Conservation (phyloP, 2,329 filamentous ascomycete species). For the Fusarium foetens region DNA sequence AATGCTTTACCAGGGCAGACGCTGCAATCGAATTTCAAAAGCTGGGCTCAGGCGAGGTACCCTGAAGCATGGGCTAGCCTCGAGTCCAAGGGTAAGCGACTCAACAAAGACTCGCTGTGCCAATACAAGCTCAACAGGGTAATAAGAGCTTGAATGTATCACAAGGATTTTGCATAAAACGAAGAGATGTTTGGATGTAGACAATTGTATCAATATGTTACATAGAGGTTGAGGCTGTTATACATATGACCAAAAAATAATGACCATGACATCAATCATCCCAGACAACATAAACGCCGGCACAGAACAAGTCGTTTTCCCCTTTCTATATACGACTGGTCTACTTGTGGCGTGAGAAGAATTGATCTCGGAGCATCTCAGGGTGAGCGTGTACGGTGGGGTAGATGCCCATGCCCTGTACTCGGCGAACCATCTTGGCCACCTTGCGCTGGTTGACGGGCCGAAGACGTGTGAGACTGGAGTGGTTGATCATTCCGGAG, state of each 20-base stretch:
- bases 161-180: slow-evolving; percentile 33
- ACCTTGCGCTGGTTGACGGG: slow-evolving; percentile 93
- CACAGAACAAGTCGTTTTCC: slow-evolving; percentile 5
- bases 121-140: slow-evolving; percentile 62
- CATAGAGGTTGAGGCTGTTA: slow-evolving; percentile 48
- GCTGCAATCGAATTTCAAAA: slow-evolving; percentile 75
- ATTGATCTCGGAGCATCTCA: slow-evolving; percentile 70
- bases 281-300: slow-evolving; percentile 29
- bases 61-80: slow-evolving; percentile 76
- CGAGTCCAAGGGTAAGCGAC: slow-evolving; percentile 61
- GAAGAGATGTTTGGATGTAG: slow-evolving; percentile 39
- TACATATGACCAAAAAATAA: slow-evolving; percentile 48
- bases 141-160: slow-evolving; percentile 59
- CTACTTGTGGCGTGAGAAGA: slow-evolving; percentile 44
- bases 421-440: slow-evolving; percentile 89
- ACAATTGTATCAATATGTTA: slow-evolving; percentile 51
- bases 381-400: slow-evolving; percentile 92
- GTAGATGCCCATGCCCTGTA: slow-evolving; percentile 90
- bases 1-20: slow-evolving; percentile 75
- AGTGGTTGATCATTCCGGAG: slow-evolving; percentile 85
- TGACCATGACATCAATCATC: slow-evolving; percentile 42
- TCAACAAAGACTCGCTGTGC: slow-evolving; percentile 56
- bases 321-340: background rate
- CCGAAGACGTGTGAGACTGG: slow-evolving; percentile 79
- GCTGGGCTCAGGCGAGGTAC: slow-evolving; percentile 77